A percentile compares a stretch with the other conserved stretches of the same genome.
Conservation (phyloP, 306 rosid species). For the Morella rubra region DNA sequence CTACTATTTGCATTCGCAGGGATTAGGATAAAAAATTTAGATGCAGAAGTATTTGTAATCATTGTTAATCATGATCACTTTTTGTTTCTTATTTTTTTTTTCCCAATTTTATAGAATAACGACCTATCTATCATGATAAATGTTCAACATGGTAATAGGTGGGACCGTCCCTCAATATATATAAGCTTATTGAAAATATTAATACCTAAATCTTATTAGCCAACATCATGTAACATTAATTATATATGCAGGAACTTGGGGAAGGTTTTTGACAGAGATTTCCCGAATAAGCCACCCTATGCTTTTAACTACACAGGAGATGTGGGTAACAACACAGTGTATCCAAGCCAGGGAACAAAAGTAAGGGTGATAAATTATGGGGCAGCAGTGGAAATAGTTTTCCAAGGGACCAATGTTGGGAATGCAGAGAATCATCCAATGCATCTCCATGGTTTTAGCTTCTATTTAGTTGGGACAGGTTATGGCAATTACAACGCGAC, state of each 20-base stretch:
- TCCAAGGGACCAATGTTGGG: conserved; percentile 41
- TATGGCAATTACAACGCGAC: conserved; percentile 22
- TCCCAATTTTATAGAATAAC: no score
- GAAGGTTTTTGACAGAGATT: conserved; percentile 28
- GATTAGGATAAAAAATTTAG: no score
- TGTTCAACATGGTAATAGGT: no score
- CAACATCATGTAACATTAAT: no score
- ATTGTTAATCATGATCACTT: no score
- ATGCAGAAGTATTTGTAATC: no score
- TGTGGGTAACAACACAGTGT: conserved; percentile 12
- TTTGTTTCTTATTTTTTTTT: no score
- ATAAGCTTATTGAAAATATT: no score
- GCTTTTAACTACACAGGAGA: conserved; percentile 44
- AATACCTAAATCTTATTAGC: no score
- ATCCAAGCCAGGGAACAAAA: conserved; percentile 32
- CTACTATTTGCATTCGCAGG: neutral
- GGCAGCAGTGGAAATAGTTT: conserved; percentile 39
- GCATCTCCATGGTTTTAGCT: conserved; percentile 44
- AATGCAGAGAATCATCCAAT: conserved; percentile 47
- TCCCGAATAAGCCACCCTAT: conserved; percentile 32
- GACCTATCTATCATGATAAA: no score
- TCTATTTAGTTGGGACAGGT: conserved; percentile 38
- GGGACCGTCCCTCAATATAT: no score
- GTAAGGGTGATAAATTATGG: conserved; percentile 31
- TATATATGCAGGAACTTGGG: conserved; percentile 27